Percentiles rank a stretch among this genome's conserved stretches.
These are phyloP conservation scores for Parastagonospora nodorum DNA, from an alignment of 2,329 filamentous ascomycete genomes.

Conservation along the genomic window DNA sequence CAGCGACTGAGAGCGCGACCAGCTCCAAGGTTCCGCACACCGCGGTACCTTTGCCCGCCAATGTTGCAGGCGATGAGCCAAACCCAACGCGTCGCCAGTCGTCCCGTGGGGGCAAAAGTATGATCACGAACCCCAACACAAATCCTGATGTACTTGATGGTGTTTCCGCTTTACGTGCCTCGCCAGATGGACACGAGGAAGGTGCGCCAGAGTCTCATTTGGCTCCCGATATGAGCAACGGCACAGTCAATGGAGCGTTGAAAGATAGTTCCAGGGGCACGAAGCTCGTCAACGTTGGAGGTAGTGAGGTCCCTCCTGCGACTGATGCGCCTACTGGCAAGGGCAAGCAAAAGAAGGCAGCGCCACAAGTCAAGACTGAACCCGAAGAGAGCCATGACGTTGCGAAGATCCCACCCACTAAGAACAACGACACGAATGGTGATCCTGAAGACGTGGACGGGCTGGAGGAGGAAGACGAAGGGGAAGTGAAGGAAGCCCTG, in stretches of 20 bases:
- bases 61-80: conserved; percentile 12
- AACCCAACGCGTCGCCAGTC: conserved; percentile 33
- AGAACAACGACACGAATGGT: conserved; percentile 19
- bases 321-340: conserved; percentile 19
- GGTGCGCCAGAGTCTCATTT: conserved; percentile 11
- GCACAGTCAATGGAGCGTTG: conserved; percentile 2
- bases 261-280: conserved; percentile 14
- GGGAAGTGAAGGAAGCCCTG: conserved; percentile 63
- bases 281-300: not conserved
- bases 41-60: conserved; percentile 31
- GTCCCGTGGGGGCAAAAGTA: conserved; percentile 25
- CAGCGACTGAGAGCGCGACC: not conserved
- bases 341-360: conserved; percentile 31
- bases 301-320: no score
- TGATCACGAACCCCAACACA: conserved; percentile 37
- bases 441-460: conserved; percentile 57
- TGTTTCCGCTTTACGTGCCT: conserved; percentile 49
- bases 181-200: conserved; percentile 47
- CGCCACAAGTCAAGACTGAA: conserved; percentile 35
- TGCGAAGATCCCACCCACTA: conserved; percentile 17
- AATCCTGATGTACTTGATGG: conserved; percentile 52
- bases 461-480: conserved; percentile 55
- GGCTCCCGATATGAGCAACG: conserved; percentile 13
- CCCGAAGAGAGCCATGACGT: conserved; percentile 20
- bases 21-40: conserved; percentile 24